Evolutionary conservation across 495 filamentous ascomycete species (phyloP).

Genomic region (Halenospora varia): DNA sequence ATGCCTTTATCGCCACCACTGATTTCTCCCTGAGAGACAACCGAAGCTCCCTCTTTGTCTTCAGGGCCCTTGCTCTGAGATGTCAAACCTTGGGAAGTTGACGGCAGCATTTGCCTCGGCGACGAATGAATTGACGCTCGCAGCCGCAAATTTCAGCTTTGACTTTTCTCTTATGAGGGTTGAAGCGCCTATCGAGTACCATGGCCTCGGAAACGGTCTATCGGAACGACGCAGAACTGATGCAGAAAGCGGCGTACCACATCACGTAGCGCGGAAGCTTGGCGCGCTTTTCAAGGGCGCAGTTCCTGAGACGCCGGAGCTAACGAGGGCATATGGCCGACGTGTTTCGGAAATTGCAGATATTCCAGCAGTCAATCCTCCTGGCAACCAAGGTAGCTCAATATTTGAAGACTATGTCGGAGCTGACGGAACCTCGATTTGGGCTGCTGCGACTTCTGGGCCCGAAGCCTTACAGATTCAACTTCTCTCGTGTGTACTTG

Average conservation of each 20-base stretch:
- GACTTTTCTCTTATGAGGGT: conserved; percentile 31
- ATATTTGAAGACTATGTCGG: conserved; percentile 27
- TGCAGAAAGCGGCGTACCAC: conserved; percentile 27
- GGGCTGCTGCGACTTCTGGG: conserved; percentile 35
- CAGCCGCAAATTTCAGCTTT: conserved; percentile 6
- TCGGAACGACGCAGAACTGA: conserved; percentile 17
- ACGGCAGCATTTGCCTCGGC: neutral
- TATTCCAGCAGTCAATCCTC: conserved; percentile 10
- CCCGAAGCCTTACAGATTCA: conserved; percentile 24
- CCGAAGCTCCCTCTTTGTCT: no score
- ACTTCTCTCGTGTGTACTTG: conserved; percentile 34
- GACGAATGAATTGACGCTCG: neutral
- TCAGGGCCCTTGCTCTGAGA: no score
- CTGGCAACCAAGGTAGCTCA: conserved; percentile 5
- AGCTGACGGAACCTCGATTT: conserved; percentile 27
- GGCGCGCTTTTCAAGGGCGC: conserved; percentile 22
- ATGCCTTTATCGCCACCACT: no score
- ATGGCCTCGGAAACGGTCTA: conserved; percentile 19
- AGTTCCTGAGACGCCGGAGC: conserved; percentile 17
- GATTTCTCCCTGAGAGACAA: no score
- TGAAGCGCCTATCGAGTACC: conserved; percentile 30
- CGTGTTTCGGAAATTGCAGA: conserved; percentile 25
- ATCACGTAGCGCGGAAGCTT: conserved; percentile 26
- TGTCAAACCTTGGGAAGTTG: no score
- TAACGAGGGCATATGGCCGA: conserved; percentile 24